Percentiles rank a stretch among this genome's conserved stretches.
These are phyloP conservation scores for Orbilia ellipsospora DNA, from an alignment of 2,329 filamentous ascomycete genomes.

Conservation along the genomic window DNA sequence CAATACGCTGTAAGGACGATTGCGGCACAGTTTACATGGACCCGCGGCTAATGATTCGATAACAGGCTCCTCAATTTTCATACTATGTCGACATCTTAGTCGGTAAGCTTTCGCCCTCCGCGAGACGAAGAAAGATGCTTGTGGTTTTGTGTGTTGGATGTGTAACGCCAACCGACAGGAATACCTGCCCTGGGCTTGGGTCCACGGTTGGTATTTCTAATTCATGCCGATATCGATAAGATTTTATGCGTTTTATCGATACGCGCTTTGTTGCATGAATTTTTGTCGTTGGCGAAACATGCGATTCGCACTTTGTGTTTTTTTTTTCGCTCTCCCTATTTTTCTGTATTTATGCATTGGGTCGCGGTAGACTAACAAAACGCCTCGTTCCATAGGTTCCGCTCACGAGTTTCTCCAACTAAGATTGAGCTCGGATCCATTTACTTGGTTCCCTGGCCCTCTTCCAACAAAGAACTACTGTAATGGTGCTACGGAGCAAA, in stretches of 20 bases:
- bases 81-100: conserved; percentile 53
- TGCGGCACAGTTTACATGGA: background rate
- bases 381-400: conserved; percentile 22
- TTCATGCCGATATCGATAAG: conserved; percentile 25
- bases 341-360: background rate
- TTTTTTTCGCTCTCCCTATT: background rate
- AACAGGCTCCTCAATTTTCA: conserved; percentile 52
- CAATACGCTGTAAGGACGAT: conserved; percentile 46
- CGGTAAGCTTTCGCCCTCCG: conserved; percentile 25
- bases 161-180: conserved; percentile 21
- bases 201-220: background rate
- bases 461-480: conserved; percentile 41
- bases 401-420: conserved; percentile 49
- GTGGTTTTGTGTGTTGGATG: conserved; percentile 9
- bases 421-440: conserved; percentile 50
- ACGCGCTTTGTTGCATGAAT: background rate
- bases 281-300: background rate
- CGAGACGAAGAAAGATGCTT: background rate
- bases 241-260: background rate
- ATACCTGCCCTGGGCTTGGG: too few species aligned
- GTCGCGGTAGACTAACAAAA: background rate
- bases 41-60: conserved; percentile 14
- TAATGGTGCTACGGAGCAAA: conserved; percentile 13
- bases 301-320: background rate
- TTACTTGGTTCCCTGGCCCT: conserved; percentile 53